Conservation (phyloP, 371 early-diverging fungal species). For the Mucor saturninus region DNA sequence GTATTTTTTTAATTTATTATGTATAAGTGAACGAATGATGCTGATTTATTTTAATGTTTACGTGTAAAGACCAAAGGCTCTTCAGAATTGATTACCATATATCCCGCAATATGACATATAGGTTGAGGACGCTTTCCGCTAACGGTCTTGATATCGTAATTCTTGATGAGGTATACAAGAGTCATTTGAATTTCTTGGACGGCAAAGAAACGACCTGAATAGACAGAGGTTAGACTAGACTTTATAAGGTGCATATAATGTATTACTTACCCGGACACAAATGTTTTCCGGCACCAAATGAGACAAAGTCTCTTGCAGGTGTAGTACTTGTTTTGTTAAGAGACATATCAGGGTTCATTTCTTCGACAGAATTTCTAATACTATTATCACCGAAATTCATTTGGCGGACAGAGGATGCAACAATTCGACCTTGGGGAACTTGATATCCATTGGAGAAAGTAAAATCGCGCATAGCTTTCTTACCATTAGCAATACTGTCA, state of each 20-base stretch:
- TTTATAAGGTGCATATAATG: neutral
- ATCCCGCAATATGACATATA: constrained; percentile 22
- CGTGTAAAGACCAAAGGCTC: constrained; percentile 34
- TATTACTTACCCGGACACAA: constrained; percentile 30
- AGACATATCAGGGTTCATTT: constrained; percentile 35
- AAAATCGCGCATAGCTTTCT: constrained; percentile 32
- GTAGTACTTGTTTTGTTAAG: constrained; percentile 22
- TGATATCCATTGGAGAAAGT: constrained; percentile 51
- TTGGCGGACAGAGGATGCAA: constrained; percentile 29
- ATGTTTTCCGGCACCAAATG: constrained; percentile 44
- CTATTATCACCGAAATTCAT: constrained; percentile 35
- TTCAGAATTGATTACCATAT: constrained; percentile 12
- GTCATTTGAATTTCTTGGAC: constrained; percentile 51
- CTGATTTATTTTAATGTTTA: neutral
- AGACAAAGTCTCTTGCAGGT: constrained; percentile 34
- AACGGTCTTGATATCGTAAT: constrained; percentile 30
- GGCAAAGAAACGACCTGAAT: constrained; percentile 52
- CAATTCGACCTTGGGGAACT: constrained; percentile 36
- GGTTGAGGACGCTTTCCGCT: constrained; percentile 31
- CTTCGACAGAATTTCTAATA: constrained; percentile 17
- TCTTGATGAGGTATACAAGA: constrained; percentile 27
- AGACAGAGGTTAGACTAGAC: neutral
- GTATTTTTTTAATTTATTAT: too few species aligned
- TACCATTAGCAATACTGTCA: constrained; percentile 33
- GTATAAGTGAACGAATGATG: too few species aligned